These are phyloP conservation scores for Russula olivacea DNA, from an alignment of 768 basidiomycete species.

Conservation along the genomic window DNA sequence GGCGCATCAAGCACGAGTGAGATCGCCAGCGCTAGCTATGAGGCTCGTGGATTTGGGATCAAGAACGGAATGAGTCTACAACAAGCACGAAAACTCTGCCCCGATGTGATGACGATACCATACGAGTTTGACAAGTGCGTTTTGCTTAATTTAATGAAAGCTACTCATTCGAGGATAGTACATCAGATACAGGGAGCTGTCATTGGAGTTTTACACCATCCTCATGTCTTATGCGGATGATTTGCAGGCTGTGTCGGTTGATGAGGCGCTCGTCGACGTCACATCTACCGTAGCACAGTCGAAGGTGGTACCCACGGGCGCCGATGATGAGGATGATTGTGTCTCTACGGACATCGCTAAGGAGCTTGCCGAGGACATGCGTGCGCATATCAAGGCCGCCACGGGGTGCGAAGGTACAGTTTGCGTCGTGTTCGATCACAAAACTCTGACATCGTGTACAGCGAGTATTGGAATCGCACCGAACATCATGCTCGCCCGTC, in stretches of 20 bases:
- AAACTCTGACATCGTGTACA: constrained; percentile 30
- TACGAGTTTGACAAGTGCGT: constrained; percentile 87
- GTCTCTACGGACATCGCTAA: constrained; percentile 52
- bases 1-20: constrained; percentile 83
- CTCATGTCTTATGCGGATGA: constrained; percentile 87
- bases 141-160: neutral
- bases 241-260: constrained; percentile 91
- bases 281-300: constrained; percentile 49
- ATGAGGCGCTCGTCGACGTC: constrained; percentile 92
- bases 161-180: constrained; percentile 6
- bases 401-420: constrained; percentile 79
- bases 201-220: constrained; percentile 87
- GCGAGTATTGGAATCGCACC: constrained; percentile 90
- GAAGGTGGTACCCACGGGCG: constrained; percentile 18
- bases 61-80: constrained; percentile 93
- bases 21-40: constrained; percentile 92
- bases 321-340: constrained; percentile 32
- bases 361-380: constrained; percentile 74
- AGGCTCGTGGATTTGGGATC: constrained; percentile 82
- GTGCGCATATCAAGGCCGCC: constrained; percentile 64
- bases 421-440: constrained; percentile 1
- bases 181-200: constrained; percentile 75
- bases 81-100: constrained; percentile 73
- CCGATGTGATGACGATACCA: constrained; percentile 67
- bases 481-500: constrained; percentile 87